These are phyloP conservation scores for Tanacetum coccineum DNA, from an alignment of 129 eudicot genomes.

Conservation along the genomic window DNA sequence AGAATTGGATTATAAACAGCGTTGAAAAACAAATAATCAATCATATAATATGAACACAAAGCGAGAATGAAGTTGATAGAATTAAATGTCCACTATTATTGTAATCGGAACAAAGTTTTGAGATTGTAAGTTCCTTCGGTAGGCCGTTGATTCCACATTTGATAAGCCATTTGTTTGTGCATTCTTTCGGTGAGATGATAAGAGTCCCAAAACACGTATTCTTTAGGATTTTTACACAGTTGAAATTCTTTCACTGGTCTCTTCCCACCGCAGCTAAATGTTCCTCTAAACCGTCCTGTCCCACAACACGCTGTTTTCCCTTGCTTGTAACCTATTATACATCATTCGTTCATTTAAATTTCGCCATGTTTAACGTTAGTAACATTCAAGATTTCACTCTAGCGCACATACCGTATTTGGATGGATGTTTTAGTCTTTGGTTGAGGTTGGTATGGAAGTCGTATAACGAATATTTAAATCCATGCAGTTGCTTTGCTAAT, in stretches of 20 bases:
- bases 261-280: conserved; percentile 69
- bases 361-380: too few relatives aligned
- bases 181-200: conserved; percentile 45
- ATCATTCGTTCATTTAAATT: too few relatives aligned
- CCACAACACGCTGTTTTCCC: conserved; percentile 79
- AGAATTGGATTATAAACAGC: background rate
- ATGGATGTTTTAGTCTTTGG: conserved; percentile 45
- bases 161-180: conserved; percentile 37
- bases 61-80: conserved; percentile 6
- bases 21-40: background rate
- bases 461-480: conserved; percentile 49
- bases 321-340: conserved; percentile 66
- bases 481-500: conserved; percentile 39
- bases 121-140: conserved; percentile 30
- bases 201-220: conserved; percentile 58
- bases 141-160: conserved; percentile 44
- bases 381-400: too few relatives aligned
- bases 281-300: conserved; percentile 57
- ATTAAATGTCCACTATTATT: background rate
- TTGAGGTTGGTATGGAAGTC: conserved; percentile 39
- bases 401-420: too few relatives aligned
- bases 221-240: conserved; percentile 50
- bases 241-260: conserved; percentile 46
- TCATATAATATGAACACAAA: background rate
- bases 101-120: conserved; percentile 32